These are phyloP conservation scores for Phytophthora pluvialis DNA, from an alignment of 352 stramenopile genomes.

Conservation along the genomic window DNA sequence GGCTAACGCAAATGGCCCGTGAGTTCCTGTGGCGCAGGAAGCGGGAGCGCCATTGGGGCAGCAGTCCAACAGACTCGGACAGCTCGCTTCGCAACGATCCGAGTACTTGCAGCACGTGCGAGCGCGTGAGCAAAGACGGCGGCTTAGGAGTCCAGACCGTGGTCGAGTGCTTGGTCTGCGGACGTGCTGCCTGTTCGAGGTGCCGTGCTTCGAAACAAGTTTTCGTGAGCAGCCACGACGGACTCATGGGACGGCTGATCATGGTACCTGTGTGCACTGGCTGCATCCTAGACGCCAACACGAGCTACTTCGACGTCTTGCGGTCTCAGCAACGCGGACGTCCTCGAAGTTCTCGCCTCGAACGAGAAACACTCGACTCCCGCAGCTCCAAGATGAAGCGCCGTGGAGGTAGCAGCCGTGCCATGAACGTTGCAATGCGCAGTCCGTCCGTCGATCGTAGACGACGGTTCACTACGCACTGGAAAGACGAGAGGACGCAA, in stretches of 20 bases:
- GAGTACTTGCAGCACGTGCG: conserved; percentile 31
- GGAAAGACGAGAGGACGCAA: conserved; percentile 11
- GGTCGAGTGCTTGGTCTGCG: conserved; percentile 37
- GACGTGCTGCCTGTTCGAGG: conserved; percentile 28
- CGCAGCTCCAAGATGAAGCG: conserved; percentile 9
- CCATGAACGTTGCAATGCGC: conserved; percentile 13
- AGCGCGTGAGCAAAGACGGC: conserved; percentile 21
- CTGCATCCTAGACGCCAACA: conserved; percentile 47
- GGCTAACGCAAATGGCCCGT: conserved; percentile 52
- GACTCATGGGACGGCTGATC: conserved; percentile 43
- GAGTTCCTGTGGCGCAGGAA: conserved; percentile 28
- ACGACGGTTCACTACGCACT: conserved; percentile 13
- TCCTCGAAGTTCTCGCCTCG: conserved; percentile 9
- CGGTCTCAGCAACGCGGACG: conserved; percentile 16
- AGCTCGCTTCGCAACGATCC: conserved; percentile 4
- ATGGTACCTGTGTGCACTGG: conserved; percentile 47
- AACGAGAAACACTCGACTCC: conserved; percentile 11
- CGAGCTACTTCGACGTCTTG: conserved; percentile 28
- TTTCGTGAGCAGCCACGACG: conserved; percentile 46
- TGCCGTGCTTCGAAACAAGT: conserved; percentile 44
- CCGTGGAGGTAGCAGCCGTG: conserved; percentile 12
- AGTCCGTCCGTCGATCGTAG: conserved; percentile 21
- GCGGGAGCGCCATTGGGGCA: conserved; percentile 1
- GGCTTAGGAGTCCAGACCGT: conserved; percentile 28
- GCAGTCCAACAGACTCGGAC: conserved; percentile 10